Evolutionary conservation across 352 stramenopile species (phyloP).

Genomic region (Phytophthora meadii): DNA sequence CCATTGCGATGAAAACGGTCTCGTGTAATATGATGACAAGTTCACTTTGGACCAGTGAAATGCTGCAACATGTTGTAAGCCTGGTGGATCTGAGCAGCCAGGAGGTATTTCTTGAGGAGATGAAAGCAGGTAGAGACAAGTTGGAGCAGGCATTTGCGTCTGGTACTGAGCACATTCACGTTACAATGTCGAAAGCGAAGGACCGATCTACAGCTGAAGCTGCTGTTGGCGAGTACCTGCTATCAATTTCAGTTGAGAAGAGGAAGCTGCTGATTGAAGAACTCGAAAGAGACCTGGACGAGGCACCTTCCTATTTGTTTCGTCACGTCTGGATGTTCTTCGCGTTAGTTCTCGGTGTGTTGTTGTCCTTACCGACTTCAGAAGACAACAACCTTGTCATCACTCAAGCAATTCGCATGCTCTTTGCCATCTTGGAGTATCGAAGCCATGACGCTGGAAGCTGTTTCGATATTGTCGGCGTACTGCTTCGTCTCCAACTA

Average conservation of each 20-base stretch:
- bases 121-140: conserved; percentile 18
- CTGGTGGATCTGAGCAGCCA: conserved; percentile 14
- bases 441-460: conserved; percentile 33
- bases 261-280: conserved; percentile 30
- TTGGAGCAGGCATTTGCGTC: conserved; percentile 14
- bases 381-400: conserved; percentile 10
- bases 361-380: not conserved
- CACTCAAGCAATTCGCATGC: conserved; percentile 5
- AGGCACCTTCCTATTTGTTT: conserved; percentile 36
- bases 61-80: conserved; percentile 15
- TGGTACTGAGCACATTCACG: conserved; percentile 20
- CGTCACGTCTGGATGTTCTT: conserved; percentile 36
- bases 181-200: not conserved
- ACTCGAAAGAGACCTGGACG: conserved; percentile 41
- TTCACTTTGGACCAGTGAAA: conserved; percentile 11
- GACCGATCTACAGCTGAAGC: not conserved
- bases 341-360: conserved; percentile 8
- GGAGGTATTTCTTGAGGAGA: conserved; percentile 13
- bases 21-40: not conserved
- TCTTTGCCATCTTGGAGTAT: conserved; percentile 39
- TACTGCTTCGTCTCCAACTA: conserved; percentile 31
- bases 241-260: conserved; percentile 12
- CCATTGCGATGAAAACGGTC: conserved; percentile 38
- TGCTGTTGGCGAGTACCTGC: conserved; percentile 11
- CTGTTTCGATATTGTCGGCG: conserved; percentile 32